Conservation (phyloP, 139 green algal species). For the Haematococcus lacustris region DNA sequence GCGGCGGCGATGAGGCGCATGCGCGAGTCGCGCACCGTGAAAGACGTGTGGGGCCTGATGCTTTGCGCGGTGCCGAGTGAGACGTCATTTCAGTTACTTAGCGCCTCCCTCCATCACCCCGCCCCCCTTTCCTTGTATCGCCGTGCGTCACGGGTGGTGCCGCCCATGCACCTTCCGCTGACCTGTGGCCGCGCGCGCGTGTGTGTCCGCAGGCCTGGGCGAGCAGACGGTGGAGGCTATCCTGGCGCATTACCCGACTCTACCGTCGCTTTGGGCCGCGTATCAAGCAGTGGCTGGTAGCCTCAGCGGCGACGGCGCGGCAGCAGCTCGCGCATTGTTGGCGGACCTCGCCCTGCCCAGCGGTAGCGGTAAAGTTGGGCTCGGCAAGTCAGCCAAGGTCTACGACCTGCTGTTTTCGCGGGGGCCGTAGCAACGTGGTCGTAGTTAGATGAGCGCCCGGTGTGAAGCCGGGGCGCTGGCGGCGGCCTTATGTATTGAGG, state of each 20-base stretch:
- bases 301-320: neutral
- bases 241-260: neutral
- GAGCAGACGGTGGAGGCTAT: neutral
- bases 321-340: neutral
- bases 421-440: no score
- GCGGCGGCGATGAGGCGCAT: conserved; percentile 1
- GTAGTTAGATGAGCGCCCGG: no score
- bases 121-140: no score
- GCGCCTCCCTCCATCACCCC: no score
- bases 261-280: neutral
- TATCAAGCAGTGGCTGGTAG: neutral
- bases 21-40: conserved; percentile 7
- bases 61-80: conserved; percentile 24
- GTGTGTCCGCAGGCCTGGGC: neutral
- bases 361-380: neutral
- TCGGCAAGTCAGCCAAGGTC: neutral
- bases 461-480: no score
- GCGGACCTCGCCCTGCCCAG: neutral
- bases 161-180: no score
- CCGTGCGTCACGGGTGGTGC: no score
- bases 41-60: conserved; percentile 27
- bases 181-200: no score
- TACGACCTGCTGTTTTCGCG: conserved; percentile 3
- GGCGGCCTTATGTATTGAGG: no score
- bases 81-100: no score